Percentiles rank a stretch among this genome's conserved stretches.
These are phyloP conservation scores for Colletotrichum lini DNA, from an alignment of 2,329 filamentous ascomycete genomes.

Conservation along the genomic window DNA sequence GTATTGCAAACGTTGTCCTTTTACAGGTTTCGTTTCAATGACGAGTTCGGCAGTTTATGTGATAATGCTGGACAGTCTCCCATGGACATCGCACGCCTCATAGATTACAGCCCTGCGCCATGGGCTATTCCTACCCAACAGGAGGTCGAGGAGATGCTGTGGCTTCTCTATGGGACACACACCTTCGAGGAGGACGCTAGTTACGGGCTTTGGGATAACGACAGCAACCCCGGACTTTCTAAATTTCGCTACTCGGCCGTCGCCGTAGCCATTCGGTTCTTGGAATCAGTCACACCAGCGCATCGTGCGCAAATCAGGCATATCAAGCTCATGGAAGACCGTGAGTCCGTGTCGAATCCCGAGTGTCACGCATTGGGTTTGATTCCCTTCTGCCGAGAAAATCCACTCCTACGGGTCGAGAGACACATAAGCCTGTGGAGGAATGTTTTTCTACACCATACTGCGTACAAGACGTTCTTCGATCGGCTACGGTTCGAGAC, in stretches of 20 bases:
- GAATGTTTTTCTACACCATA: background rate
- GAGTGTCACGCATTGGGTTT: conserved; percentile 25
- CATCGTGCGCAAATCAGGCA: background rate
- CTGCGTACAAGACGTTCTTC: too few species aligned
- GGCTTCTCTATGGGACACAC: background rate
- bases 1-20: background rate
- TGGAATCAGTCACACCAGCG: background rate
- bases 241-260: conserved; percentile 26
- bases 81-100: background rate
- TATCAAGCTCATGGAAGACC: conserved; percentile 11
- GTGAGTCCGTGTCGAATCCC: background rate
- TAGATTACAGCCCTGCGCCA: background rate
- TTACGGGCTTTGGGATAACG: background rate
- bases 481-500: too few species aligned
- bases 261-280: conserved; percentile 10
- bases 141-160: background rate
- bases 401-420: conserved; percentile 11
- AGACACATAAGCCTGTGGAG: conserved; percentile 15
- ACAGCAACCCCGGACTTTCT: background rate
- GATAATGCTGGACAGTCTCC: background rate
- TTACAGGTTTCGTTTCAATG: background rate
- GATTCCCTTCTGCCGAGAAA: conserved; percentile 25
- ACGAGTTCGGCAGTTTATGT: background rate
- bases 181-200: background rate
- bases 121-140: background rate